Conservation (phyloP, 2,329 filamentous ascomycete species). For the Aureobasidium sp. region DNA sequence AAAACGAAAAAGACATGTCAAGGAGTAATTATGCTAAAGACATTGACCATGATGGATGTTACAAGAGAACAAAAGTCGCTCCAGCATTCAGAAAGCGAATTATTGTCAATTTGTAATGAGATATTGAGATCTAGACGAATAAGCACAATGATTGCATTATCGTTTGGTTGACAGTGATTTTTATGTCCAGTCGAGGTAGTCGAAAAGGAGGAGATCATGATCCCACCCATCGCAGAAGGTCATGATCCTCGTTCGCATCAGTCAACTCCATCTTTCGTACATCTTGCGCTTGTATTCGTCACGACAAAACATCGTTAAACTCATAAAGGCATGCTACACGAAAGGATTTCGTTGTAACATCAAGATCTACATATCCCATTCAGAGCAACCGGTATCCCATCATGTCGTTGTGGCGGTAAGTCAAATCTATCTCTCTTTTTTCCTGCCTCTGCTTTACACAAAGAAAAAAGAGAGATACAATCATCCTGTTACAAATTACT, state of each 20-base stretch:
- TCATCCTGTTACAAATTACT: background rate
- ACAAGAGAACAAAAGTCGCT: too few relatives aligned
- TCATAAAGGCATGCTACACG: background rate
- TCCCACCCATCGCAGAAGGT: background rate
- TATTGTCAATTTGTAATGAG: too few relatives aligned
- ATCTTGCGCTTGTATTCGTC: background rate
- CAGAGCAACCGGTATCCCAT: background rate
- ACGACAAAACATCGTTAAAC: background rate
- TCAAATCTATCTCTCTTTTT: background rate
- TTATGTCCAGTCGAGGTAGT: background rate
- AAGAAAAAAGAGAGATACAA: background rate
- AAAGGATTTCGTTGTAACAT: background rate
- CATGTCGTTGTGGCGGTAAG: constrained; percentile 9
- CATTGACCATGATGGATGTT: too few relatives aligned
- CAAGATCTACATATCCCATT: background rate
- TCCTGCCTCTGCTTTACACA: too few relatives aligned
- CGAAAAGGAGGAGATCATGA: background rate
- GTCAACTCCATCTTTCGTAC: background rate
- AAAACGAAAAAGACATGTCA: too few relatives aligned
- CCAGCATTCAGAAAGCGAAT: too few relatives aligned
- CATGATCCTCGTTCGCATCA: background rate
- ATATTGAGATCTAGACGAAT: too few relatives aligned
- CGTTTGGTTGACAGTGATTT: too few relatives aligned
- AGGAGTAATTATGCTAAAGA: too few relatives aligned
- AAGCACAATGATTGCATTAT: too few relatives aligned